These are phyloP conservation scores for Stellera chamaejasme DNA, from an alignment of 345 rosid genomes.

Conservation along the genomic window DNA sequence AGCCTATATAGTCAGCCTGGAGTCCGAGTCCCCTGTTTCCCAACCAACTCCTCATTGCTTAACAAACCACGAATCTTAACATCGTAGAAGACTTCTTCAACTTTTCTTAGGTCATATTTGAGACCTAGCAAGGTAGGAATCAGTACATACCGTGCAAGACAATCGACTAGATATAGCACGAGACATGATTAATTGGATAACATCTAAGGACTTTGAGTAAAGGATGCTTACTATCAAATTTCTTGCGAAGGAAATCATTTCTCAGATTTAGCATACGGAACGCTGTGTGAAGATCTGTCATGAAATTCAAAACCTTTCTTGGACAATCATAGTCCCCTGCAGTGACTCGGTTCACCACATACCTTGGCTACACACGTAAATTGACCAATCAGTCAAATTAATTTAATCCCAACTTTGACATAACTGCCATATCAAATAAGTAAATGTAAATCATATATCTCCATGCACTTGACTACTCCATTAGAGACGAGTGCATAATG, in stretches of 20 bases:
- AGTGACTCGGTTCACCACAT: conserved; percentile 84
- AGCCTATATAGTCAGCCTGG: conserved; percentile 16
- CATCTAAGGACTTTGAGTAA: background rate
- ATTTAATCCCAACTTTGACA: background rate
- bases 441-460: too few relatives aligned
- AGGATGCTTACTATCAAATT: conserved; percentile 62
- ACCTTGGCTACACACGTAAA: conserved; percentile 59
- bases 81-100: conserved; percentile 85
- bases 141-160: background rate
- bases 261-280: conserved; percentile 95
- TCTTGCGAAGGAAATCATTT: conserved; percentile 93
- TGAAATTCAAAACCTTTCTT: conserved; percentile 71
- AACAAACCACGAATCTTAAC: conserved; percentile 80
- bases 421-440: background rate
- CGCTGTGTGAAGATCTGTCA: conserved; percentile 81
- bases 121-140: conserved; percentile 39
- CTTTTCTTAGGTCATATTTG: conserved; percentile 79
- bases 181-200: background rate
- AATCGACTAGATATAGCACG: background rate
- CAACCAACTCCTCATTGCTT: conserved; percentile 29
- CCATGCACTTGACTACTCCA: too few relatives aligned
- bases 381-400: background rate
- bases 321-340: conserved; percentile 93
- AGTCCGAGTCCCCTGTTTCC: conserved; percentile 19
- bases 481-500: too few relatives aligned